Percentiles rank a stretch among this genome's conserved stretches.
Conservation (phyloP, 169 alveolate species). For the Miamiensis avidus region DNA sequence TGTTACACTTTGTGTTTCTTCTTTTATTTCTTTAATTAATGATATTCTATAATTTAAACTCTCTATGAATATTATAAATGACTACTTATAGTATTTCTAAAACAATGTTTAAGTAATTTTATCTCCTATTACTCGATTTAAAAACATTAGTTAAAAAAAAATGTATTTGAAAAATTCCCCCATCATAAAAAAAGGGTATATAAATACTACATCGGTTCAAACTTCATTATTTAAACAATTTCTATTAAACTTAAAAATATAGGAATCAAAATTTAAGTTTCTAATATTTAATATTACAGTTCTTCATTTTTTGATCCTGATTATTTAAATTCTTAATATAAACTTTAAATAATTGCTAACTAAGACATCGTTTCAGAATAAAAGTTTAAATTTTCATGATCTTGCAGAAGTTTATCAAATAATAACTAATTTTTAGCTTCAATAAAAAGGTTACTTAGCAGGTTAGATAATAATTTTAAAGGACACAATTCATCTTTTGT, state of each 20-base stretch:
- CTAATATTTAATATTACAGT: background rate
- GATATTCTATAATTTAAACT: background rate
- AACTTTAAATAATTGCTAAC: no score
- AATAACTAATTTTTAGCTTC: background rate
- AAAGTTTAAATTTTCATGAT: no score
- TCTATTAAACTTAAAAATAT: background rate
- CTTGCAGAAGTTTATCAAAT: background rate
- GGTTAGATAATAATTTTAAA: no score
- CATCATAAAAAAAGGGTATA: background rate
- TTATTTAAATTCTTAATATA: no score
- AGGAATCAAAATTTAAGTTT: background rate
- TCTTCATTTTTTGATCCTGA: background rate
- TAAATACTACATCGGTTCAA: background rate
- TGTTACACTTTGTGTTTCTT: background rate
- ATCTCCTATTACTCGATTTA: background rate
- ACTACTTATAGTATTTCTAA: no score
- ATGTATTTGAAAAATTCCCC: background rate
- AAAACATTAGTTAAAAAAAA: background rate
- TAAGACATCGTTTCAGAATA: background rate
- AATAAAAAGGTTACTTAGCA: background rate
- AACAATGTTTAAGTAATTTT: background rate
- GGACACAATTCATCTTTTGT: background rate
- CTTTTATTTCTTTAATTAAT: background rate
- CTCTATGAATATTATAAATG: background rate
- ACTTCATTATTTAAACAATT: background rate